Conservation (phyloP, 1,284 basidiomycete genomes). For the Earliella scabrosa region DNA sequence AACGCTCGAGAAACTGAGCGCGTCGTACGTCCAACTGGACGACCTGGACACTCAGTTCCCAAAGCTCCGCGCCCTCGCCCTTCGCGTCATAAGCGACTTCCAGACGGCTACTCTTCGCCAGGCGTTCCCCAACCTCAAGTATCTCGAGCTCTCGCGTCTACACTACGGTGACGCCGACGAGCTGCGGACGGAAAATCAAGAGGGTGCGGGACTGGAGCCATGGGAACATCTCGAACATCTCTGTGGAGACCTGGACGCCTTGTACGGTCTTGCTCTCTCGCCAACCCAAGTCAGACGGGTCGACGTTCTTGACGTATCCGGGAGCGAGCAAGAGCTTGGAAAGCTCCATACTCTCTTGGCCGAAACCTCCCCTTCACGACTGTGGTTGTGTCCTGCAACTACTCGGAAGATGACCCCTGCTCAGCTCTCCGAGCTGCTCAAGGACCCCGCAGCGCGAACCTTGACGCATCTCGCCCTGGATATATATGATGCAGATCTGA, state of each 20-base stretch:
- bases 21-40: neutral
- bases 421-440: no score
- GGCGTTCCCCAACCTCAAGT: constrained; percentile 3
- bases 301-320: neutral
- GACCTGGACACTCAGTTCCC: neutral
- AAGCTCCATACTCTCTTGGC: neutral
- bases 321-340: neutral
- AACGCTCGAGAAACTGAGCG: constrained; percentile 5
- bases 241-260: neutral
- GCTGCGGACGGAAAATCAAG: neutral
- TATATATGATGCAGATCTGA: no score
- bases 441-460: no score
- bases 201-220: neutral
- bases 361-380: neutral
- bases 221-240: neutral
- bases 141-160: neutral
- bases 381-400: neutral
- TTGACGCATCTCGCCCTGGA: no score
- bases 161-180: neutral
- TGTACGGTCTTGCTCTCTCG: neutral
- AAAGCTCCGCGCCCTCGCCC: neutral
- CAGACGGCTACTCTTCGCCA: neutral
- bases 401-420: no score
- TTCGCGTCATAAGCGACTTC: neutral
- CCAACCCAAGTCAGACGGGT: neutral